Base-by-base conservation (phyloP, 2,329 filamentous ascomycete genomes). In the Trichoderma polysporum region DNA sequence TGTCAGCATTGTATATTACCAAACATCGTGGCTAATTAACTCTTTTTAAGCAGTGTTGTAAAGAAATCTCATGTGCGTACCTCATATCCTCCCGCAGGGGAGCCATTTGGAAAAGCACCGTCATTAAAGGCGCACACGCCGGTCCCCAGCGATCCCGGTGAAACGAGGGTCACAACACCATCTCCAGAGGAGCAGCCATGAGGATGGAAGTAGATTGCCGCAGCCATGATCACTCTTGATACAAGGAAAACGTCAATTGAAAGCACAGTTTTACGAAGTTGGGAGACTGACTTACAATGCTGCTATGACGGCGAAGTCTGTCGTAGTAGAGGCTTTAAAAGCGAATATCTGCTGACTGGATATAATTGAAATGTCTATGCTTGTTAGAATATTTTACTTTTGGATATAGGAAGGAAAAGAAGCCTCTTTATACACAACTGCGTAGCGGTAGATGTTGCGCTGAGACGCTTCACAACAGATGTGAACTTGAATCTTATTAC, bases 21-120 rank as follows among this genome's bases (percentile, higher is more conserved):
- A 35, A 47, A 17, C 13, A 5, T 35, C 19, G 10, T 0, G 8
- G 25, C 5, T 27, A 33, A 15, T 45, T 1, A 31, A 25, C 45
- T 9, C 4, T 25, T 45, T 4, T 15, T 19, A 27, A 58, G 22
- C 27, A 29, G 22, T 15, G 15, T 31, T 25, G 1, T 47, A 15
- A 56, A 35, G 3, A 52, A 4, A 12, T 29, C 19, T 29, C 12
- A 47, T 45, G 8, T 58, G 19, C 61, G 17, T 65, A 65, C 61
- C 50, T 65, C 61, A 37, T 65, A 65, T 35, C 61, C 61, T 39
- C 61, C 61, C 13, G 49, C 22, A 19, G 61, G 61, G n/a, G n/a
- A 37, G 31, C 15, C n/a, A 4, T 57, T 57, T 31, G 49, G 33
- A 25, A 65, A 65, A 47, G 50, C 49, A 35, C 61, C 50, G 47